Conservation (phyloP, 1,139 yeast genomes). For the Magnusiomyces tetraspermus region DNA sequence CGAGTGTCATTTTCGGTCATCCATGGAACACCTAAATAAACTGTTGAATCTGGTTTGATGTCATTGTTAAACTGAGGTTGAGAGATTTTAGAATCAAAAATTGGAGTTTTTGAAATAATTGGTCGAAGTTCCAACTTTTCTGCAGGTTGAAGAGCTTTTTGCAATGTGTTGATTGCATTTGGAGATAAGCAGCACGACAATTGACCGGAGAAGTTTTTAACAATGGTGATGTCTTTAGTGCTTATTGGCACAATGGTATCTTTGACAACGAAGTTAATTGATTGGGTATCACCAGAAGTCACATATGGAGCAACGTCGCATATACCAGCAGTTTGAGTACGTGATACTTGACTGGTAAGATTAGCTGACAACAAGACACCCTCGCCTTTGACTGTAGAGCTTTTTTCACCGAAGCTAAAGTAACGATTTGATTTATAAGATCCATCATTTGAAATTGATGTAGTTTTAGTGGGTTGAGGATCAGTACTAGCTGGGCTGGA, state of each 20-base stretch:
- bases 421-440: background rate
- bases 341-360: background rate
- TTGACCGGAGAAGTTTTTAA: slow-evolving; percentile 9
- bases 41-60: too few relatives aligned
- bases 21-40: background rate
- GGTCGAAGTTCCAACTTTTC: slow-evolving; percentile 2
- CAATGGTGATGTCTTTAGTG: slow-evolving; percentile 8
- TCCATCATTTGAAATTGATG: background rate
- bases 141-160: slow-evolving; percentile 2
- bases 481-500: background rate
- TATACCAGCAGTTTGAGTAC: slow-evolving; percentile 8
- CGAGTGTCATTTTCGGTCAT: background rate
- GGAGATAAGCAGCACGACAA: slow-evolving; percentile 13
- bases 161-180: slow-evolving; percentile 4
- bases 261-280: slow-evolving; percentile 4
- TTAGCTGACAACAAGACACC: background rate
- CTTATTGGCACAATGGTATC: slow-evolving; percentile 6
- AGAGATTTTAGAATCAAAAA: slow-evolving; percentile 1
- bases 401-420: background rate
- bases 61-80: background rate
- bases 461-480: background rate
- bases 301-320: slow-evolving; percentile 2
- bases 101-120: slow-evolving; percentile 7
- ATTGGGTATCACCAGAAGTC: background rate
- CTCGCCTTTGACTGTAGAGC: background rate